A percentile compares a stretch with the other conserved stretches of the same genome.
phyloP scores from a whole-genome alignment of 768 basidiomycete species.

The Psilocybe sp. region DNA sequence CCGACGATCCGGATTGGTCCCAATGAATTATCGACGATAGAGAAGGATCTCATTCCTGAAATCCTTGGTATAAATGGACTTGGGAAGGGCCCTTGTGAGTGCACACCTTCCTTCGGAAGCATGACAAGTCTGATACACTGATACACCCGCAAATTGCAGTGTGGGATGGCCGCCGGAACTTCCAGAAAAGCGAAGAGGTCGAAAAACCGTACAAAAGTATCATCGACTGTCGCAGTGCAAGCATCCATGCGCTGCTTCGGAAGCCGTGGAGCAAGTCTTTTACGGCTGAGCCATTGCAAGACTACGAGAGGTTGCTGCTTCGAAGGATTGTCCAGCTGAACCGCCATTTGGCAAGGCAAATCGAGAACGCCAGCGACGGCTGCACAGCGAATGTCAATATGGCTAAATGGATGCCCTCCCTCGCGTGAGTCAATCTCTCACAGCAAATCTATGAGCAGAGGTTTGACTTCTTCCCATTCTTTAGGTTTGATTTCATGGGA shows the following conservation, averaged over 20 bases:
- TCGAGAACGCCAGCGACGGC: too few species aligned
- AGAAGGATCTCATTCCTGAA: slow-evolving; percentile 25
- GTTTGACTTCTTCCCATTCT: too few species aligned
- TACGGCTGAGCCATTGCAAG: slow-evolving; percentile 8
- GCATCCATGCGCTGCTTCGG: slow-evolving; percentile 32
- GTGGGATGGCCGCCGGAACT: slow-evolving; percentile 26
- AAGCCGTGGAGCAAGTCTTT: slow-evolving; percentile 39
- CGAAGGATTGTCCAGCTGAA: too few species aligned
- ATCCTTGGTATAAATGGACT: slow-evolving; percentile 36
- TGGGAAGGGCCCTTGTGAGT: slow-evolving; percentile 36
- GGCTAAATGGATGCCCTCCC: slow-evolving; percentile 13
- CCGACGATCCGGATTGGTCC: slow-evolving; percentile 53
- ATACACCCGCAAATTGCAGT: slow-evolving; percentile 13
- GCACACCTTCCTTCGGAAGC: background rate
- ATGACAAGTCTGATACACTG: too few species aligned
- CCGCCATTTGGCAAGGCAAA: too few species aligned
- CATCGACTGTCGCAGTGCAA: slow-evolving; percentile 28
- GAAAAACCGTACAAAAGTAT: slow-evolving; percentile 12
- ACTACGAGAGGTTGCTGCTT: too few species aligned
- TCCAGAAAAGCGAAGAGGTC: slow-evolving; percentile 2
- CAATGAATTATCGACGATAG: slow-evolving; percentile 41
- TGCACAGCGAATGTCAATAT: slow-evolving; percentile 17
- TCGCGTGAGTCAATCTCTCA: too few species aligned
- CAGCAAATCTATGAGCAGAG: too few species aligned
- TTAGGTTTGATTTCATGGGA: too few species aligned